Evolutionary conservation across 768 basidiomycete genomes (phyloP).

Genomic region (Kwoniella newhampshirensis): DNA sequence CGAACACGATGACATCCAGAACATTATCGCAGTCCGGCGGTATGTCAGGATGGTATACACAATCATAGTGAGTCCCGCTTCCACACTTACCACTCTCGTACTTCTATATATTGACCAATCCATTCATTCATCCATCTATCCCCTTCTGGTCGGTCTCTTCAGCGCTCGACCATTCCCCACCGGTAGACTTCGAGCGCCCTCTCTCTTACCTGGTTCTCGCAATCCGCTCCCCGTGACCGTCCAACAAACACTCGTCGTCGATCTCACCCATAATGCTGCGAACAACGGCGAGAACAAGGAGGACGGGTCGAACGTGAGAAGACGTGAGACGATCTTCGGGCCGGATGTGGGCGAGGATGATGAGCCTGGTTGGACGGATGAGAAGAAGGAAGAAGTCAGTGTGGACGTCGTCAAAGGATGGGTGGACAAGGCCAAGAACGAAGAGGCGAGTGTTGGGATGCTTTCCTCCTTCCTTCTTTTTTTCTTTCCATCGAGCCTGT

Average conservation of each 20-base stretch:
- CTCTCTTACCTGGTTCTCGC: conserved; percentile 31
- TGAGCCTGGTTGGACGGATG: conserved; percentile 60
- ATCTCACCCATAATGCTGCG: conserved; percentile 14
- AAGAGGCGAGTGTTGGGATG: conserved; percentile 68
- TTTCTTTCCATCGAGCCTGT: not conserved
- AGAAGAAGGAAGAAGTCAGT: conserved; percentile 59
- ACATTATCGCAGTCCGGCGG: not conserved
- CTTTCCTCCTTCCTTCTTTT: too few relatives aligned
- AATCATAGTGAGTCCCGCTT: conserved; percentile 22
- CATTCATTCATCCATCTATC: not conserved
- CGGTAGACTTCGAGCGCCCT: conserved; percentile 37
- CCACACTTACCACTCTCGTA: not conserved
- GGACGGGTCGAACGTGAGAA: conserved; percentile 53
- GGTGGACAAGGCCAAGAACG: conserved; percentile 71
- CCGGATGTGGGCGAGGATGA: conserved; percentile 72
- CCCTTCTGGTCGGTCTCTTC: conserved; percentile 2
- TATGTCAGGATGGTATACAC: conserved; percentile 22
- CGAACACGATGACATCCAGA: not conserved
- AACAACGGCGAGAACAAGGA: conserved; percentile 20
- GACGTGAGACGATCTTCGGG: conserved; percentile 81
- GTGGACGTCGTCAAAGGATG: conserved; percentile 77
- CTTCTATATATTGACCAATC: not conserved
- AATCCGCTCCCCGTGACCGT: conserved; percentile 12
- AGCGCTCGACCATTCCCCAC: conserved; percentile 46
- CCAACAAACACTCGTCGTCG: conserved; percentile 47